A percentile compares a stretch with the other conserved stretches of the same genome.
Conservation (phyloP, 768 basidiomycete species). For the Pholiota microspora region DNA sequence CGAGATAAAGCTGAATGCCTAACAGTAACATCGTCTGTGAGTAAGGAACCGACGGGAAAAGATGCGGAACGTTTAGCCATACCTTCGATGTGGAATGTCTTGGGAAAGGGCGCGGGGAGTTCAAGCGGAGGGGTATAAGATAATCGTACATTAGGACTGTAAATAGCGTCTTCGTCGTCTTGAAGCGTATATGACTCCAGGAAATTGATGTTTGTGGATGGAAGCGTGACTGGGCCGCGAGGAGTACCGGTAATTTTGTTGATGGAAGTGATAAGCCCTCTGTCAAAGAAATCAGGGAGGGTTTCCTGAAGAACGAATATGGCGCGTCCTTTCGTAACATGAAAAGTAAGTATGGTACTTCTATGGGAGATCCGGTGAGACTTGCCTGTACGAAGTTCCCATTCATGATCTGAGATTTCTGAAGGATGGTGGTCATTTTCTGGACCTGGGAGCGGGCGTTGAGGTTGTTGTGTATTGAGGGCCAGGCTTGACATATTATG, state of each 20-base stretch:
- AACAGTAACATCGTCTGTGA: neutral
- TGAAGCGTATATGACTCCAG: conserved; percentile 26
- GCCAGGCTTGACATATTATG: conserved; percentile 29
- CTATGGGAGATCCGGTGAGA: neutral
- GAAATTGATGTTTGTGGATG: conserved; percentile 28
- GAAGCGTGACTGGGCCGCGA: conserved; percentile 21
- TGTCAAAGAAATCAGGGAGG: conserved; percentile 67
- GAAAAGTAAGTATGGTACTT: neutral
- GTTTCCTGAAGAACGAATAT: conserved; percentile 68
- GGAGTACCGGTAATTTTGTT: conserved; percentile 45
- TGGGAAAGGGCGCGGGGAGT: conserved; percentile 68
- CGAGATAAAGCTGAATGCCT: conserved; percentile 70
- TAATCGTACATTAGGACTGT: conserved; percentile 61
- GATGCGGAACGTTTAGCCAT: conserved; percentile 10
- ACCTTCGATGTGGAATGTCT: conserved; percentile 73
- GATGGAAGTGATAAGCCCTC: conserved; percentile 59
- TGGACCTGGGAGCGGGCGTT: conserved; percentile 30
- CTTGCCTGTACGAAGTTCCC: conserved; percentile 76
- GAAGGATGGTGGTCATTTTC: conserved; percentile 21
- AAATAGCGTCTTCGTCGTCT: conserved; percentile 46
- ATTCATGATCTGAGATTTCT: conserved; percentile 66
- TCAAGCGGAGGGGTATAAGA: conserved; percentile 67
- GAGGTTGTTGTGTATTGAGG: conserved; percentile 31
- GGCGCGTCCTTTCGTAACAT: conserved; percentile 54
- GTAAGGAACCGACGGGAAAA: neutral